A percentile compares a stretch with the other conserved stretches of the same genome.
Evolutionary conservation across 1,139 yeast species (phyloP).

Genomic region (Diutina mesorugosa): DNA sequence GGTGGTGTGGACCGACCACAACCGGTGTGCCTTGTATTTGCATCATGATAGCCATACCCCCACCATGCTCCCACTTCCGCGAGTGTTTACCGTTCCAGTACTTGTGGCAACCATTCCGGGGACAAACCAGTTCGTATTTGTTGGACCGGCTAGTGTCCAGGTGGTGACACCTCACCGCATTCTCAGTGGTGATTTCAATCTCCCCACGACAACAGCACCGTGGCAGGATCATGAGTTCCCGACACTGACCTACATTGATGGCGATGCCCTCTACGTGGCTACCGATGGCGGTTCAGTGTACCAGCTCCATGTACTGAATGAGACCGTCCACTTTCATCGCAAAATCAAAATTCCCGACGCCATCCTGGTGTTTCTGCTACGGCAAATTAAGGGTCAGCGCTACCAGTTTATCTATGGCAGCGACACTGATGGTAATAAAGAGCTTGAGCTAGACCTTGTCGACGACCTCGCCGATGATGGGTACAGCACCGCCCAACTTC

Average conservation of each 20-base stretch:
- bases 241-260: neutral
- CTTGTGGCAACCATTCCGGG: neutral
- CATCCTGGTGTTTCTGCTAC: neutral
- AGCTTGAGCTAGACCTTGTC: neutral
- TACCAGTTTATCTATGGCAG: constrained; percentile 1
- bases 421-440: constrained; percentile 1
- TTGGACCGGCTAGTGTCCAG: neutral
- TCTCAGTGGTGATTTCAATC: neutral
- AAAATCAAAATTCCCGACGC: neutral
- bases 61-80: neutral
- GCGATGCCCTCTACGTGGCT: neutral
- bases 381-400: neutral
- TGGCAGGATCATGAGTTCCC: neutral
- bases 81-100: neutral
- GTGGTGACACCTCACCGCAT: neutral
- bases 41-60: neutral
- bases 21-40: neutral
- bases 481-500: neutral
- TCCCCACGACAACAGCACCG: neutral
- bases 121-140: neutral
- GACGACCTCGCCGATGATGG: neutral
- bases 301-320: neutral
- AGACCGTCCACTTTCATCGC: neutral
- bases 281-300: neutral
- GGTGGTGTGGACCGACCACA: neutral